These are phyloP conservation scores for Nitzschia palea DNA, from an alignment of 108 stramenopile species.

Conservation along the genomic window DNA sequence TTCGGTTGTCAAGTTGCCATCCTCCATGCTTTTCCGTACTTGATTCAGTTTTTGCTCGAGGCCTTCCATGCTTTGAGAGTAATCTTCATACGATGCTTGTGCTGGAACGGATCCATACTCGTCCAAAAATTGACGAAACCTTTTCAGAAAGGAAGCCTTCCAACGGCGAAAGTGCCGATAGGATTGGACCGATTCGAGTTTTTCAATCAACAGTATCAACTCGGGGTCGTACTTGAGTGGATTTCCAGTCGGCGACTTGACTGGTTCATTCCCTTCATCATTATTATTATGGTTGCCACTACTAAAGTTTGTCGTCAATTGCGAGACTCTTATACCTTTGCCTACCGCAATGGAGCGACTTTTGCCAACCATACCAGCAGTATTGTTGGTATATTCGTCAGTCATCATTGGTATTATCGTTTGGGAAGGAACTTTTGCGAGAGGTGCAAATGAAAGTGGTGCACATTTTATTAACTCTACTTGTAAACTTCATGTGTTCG, in stretches of 20 bases:
- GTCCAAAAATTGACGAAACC: conserved; percentile 11
- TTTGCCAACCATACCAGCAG: no score
- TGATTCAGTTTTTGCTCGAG: neutral
- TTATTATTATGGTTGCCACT: neutral
- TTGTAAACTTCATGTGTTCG: no score
- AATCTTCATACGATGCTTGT: conserved; percentile 1
- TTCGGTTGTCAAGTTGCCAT: conserved; percentile 18
- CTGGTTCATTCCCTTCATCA: neutral
- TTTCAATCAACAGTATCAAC: neutral
- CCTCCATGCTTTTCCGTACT: neutral
- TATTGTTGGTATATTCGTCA: no score
- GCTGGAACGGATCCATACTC: conserved; percentile 11
- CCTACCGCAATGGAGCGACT: neutral
- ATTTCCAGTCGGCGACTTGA: conserved; percentile 14
- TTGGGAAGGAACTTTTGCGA: no score
- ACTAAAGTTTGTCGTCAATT: neutral
- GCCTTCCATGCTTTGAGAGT: neutral
- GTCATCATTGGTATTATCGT: no score
- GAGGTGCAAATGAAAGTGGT: no score
- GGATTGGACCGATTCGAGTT: neutral
- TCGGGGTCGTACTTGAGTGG: conserved; percentile 5
- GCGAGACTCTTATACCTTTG: neutral
- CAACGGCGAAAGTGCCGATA: conserved; percentile 2
- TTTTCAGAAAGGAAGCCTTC: conserved; percentile 13
- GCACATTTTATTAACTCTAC: no score